Base-by-base conservation (phyloP, 768 basidiomycete genomes). In the Boletus rubropictus region DNA sequence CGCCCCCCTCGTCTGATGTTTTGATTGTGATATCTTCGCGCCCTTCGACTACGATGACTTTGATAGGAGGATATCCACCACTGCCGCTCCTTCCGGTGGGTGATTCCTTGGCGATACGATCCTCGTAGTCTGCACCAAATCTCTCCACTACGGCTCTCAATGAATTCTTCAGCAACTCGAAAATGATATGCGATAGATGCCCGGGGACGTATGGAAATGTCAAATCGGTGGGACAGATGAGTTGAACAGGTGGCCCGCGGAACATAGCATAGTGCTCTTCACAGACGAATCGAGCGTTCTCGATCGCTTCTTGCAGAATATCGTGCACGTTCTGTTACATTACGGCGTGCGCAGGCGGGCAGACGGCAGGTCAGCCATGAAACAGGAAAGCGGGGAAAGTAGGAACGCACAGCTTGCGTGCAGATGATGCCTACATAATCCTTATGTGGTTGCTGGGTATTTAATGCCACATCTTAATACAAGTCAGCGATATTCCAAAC, bases 11-110 rank as follows among this genome's bases (percentile, higher is more conserved):
- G 64, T 99, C 95, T 2, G 83, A 85, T 54, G 98, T 96, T 78
- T 99, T 99, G 77, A 99, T 90, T 9, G 95, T 98, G 56, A 98
- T 96, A 62, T 98, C 95, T 64, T 98, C 95, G 53, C 84, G 89
- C 14, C 95, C 94, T 62, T 96, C 94, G 1, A 95, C 89, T 20
- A 96, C 95, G 49, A 97, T 80, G 20, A 57, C 50, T 38, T 61
- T 61, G 52, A 61, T 62, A 24, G 56, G 61, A 42, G 58, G 59
- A 47, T 61, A 64, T 45, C 58, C 58, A 24, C 37, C 33, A 15
- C 17, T 24, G 10, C 34, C 39, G 15, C 18, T 28, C 29, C 22
- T 34, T 42, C 37, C 48, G 5, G n/a, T 18, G 15, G 40, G 25
- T 24, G 61, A 33, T 47, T 42, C 56, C 38, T 47, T 40, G 21